Base-by-base conservation (phyloP, 441 rosid species). In the Theobroma grandiflorum region DNA sequence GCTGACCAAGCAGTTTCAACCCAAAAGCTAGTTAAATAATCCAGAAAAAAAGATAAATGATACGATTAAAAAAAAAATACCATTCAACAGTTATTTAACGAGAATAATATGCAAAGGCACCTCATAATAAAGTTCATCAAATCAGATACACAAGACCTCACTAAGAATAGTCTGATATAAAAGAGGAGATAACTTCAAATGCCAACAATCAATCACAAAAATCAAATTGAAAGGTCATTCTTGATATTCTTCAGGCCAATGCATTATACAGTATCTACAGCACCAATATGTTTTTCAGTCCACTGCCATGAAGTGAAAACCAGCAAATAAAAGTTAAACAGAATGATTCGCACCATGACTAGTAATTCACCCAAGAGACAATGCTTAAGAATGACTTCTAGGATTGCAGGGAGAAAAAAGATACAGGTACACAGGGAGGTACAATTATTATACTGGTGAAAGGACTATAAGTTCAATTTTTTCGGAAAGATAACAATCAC, bases 31-130 rank as follows among this genome's bases (percentile, higher is more conserved):
- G 79, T 52, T 52, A 71, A 72, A 4, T 8, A 14, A 57, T 33
- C 79, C 52, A 61, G 20, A n/a, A 40, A 79, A 37, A 72, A 63
- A 62, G 35, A 63, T 50, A 62, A 68, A 71, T 71, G 43, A 33
- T 33, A 62, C 4, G 18, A 4, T 31, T 2, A 0, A 50, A 16
- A 43, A 43, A 40, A 38, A 73, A 55, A 26, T 0, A 18, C 31
- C 52, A 31, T 78, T 58, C 12, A 26, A 71, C 58, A 57, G 65
- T 57, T 8, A 42, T 52, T 67, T 26, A 67, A 40, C 5, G 66
- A 53, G 67, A 53, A 16, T 38, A 53, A 66, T 38, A 18, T 33
- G 55, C 64, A 35, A 38, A 76, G 58, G 58, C 45, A 47, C 59
- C 72, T 14, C n/a, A 6, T n/a, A 66, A 6, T 69, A 66, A n/a